A percentile compares a stretch with the other conserved stretches of the same genome.
These are phyloP conservation scores for Oidiodendron maius DNA, from an alignment of 495 filamentous ascomycete genomes.

Conservation along the genomic window DNA sequence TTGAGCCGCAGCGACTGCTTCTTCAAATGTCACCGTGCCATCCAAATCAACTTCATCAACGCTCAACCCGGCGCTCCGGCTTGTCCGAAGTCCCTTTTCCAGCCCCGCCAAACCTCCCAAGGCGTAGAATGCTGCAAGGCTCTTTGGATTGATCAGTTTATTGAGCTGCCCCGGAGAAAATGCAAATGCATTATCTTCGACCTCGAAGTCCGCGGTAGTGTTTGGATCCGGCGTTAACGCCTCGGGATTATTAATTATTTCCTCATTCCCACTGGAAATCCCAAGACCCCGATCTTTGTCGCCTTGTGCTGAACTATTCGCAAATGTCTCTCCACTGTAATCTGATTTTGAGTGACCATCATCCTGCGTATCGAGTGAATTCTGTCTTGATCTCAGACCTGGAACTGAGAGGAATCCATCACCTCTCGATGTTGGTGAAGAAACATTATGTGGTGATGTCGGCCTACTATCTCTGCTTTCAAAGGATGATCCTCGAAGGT, in stretches of 20 bases:
- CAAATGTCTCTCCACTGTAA: constrained; percentile 27
- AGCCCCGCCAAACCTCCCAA: constrained; percentile 72
- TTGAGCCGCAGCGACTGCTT: constrained; percentile 13
- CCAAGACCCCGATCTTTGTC: constrained; percentile 20
- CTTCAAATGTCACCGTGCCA: constrained; percentile 66
- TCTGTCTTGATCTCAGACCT: constrained; percentile 42
- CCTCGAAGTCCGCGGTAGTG: constrained; percentile 65
- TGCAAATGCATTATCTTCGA: constrained; percentile 73
- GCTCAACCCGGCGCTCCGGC: constrained; percentile 63
- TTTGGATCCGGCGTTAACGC: constrained; percentile 60
- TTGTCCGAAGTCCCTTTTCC: constrained; percentile 69
- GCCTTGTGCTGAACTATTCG: constrained; percentile 28
- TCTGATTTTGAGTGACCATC: constrained; percentile 35
- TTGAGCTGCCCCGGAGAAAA: constrained; percentile 76
- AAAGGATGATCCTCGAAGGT: constrained; percentile 59
- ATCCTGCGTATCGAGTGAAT: constrained; percentile 44
- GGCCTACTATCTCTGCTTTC: constrained; percentile 73
- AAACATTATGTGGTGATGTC: constrained; percentile 87
- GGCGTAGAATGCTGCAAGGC: constrained; percentile 66
- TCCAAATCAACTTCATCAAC: constrained; percentile 64
- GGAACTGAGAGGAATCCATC: constrained; percentile 45
- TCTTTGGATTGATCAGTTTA: constrained; percentile 80
- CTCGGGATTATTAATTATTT: constrained; percentile 41
- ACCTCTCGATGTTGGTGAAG: constrained; percentile 55
- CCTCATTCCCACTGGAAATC: constrained; percentile 32